A percentile compares a stretch with the other conserved stretches of the same genome.
Conservation (phyloP, 176 grass and related monocot species). For the Aegilops sharonensis region DNA sequence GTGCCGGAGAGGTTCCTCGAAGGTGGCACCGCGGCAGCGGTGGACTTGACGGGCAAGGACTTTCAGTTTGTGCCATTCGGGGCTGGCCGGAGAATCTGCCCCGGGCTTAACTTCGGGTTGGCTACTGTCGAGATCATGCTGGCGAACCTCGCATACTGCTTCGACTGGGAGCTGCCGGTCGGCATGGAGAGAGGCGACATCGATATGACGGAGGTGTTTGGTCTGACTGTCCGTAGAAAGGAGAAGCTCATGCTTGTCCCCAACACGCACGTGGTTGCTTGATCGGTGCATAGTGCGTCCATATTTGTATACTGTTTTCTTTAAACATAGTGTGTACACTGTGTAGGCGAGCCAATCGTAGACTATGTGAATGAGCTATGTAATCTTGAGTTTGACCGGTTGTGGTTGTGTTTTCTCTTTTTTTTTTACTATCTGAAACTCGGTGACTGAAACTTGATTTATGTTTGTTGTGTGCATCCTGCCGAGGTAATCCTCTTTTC, state of each 20-base stretch:
- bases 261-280: background rate
- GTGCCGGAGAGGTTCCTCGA: background rate
- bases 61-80: conserved; percentile 2
- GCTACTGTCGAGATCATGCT: conserved; percentile 9
- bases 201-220: conserved; percentile 13
- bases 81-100: conserved; percentile 16
- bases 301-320: background rate
- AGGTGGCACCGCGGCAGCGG: background rate
- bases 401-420: no score
- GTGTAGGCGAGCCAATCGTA: no score
- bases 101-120: background rate
- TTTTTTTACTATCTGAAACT: no score
- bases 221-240: background rate
- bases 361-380: no score
- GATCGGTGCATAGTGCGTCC: background rate
- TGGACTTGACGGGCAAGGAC: conserved; percentile 11
- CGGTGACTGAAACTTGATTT: no score
- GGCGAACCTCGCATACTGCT: background rate
- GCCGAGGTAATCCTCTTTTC: no score
- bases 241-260: conserved; percentile 13
- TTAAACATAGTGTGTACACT: no score
- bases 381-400: no score
- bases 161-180: background rate
- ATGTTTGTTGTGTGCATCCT: no score
- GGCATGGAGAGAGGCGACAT: background rate